phyloP scores from a whole-genome alignment of 2,329 filamentous ascomycete genomes.

The Pseudohalonectria lignicola region DNA sequence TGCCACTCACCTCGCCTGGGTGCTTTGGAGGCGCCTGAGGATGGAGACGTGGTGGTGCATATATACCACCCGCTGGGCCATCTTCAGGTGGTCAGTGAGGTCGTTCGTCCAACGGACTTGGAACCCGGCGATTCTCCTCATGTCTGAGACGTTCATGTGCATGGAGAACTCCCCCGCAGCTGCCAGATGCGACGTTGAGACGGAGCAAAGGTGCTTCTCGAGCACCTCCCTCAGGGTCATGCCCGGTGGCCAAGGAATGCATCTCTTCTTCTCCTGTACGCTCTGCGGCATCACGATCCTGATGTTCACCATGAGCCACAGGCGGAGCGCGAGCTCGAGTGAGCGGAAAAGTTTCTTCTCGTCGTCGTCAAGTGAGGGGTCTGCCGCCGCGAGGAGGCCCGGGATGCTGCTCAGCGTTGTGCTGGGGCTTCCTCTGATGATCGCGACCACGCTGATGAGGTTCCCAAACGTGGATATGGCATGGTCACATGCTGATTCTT shows the following conservation, averaged over 20 bases:
- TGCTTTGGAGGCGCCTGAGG: not conserved
- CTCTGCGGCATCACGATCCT: not conserved
- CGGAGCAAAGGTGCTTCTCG: not conserved
- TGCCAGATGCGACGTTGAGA: not conserved
- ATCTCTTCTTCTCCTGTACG: not conserved
- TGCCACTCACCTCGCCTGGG: no score
- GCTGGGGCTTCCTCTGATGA: not conserved
- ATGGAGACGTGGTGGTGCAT: not conserved
- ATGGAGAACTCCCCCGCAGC: not conserved
- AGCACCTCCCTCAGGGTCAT: not conserved
- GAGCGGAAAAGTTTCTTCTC: not conserved
- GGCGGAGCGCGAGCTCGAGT: constrained; percentile 1
- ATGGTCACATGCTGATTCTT: not conserved
- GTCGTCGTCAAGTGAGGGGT: no score
- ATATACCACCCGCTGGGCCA: not conserved
- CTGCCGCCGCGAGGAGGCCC: not conserved
- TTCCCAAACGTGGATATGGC: not conserved
- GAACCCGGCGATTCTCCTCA: not conserved
- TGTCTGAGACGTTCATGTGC: not conserved
- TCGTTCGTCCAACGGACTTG: not conserved
- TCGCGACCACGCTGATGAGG: not conserved
- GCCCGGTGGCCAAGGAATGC: not conserved
- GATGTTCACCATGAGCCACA: constrained; percentile 1
- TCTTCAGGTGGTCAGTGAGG: not conserved
- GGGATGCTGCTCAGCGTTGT: not conserved